Evolutionary conservation across 352 stramenopile species (phyloP).

Genomic region (Pythium chondricola): DNA sequence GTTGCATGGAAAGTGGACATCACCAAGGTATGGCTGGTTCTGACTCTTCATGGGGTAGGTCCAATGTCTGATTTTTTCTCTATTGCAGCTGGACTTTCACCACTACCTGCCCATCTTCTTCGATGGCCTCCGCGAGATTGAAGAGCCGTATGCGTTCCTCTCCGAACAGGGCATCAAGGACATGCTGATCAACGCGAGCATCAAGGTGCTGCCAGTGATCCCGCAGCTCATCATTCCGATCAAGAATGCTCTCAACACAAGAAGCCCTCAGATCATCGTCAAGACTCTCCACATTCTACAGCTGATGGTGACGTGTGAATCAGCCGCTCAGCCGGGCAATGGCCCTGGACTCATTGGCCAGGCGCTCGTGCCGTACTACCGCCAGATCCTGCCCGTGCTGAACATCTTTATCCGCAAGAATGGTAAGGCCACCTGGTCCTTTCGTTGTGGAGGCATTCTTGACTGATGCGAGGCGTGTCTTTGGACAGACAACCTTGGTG

Average conservation of each 20-base stretch:
- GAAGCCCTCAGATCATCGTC: constrained; percentile 90
- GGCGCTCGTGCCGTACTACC: constrained; percentile 96
- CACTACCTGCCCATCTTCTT: constrained; percentile 99
- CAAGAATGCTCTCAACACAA: constrained; percentile 95
- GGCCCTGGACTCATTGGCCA: constrained; percentile 90
- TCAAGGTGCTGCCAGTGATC: constrained; percentile 95
- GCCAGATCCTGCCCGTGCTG: constrained; percentile 95
- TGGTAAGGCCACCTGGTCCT: constrained; percentile 26
- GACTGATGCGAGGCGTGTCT: background rate
- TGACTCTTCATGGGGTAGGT: background rate
- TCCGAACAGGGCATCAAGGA: constrained; percentile 95
- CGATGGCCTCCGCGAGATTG: constrained; percentile 93
- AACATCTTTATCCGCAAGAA: constrained; percentile 98
- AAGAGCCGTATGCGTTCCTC: constrained; percentile 96
- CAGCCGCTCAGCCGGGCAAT: constrained; percentile 65
- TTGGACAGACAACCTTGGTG: constrained; percentile 91
- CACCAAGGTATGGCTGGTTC: constrained; percentile 55
- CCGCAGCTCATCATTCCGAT: constrained; percentile 98
- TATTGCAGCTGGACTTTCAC: constrained; percentile 92
- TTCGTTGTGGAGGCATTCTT: background rate
- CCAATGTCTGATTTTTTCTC: background rate
- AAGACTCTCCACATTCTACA: constrained; percentile 97
- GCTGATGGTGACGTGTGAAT: constrained; percentile 92
- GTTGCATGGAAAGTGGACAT: constrained; percentile 97
- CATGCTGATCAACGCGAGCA: constrained; percentile 93